These are phyloP conservation scores for Salvia miltiorrhiza DNA, from an alignment of 257 asterid species.

Conservation along the genomic window DNA sequence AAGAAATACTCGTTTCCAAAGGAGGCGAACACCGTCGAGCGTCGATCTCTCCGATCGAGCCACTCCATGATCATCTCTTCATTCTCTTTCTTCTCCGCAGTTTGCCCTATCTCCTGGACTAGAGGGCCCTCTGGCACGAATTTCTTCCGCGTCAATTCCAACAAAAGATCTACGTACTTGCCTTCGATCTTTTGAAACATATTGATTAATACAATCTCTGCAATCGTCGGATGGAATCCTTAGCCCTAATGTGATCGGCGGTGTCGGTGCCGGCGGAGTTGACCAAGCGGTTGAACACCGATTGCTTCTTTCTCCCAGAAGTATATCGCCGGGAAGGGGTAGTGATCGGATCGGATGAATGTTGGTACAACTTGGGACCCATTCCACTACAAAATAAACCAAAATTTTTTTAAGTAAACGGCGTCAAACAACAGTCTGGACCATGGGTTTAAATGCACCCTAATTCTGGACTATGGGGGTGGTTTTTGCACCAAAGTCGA, in stretches of 20 bases:
- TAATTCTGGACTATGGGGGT: no score
- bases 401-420: no score
- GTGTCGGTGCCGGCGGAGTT: not conserved
- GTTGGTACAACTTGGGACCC: no score
- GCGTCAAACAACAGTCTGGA: no score
- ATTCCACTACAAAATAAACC: no score
- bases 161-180: slow-evolving; percentile 42
- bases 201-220: slow-evolving; percentile 40
- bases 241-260: slow-evolving; percentile 22
- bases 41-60: slow-evolving; percentile 37
- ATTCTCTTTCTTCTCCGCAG: not conserved
- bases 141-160: slow-evolving; percentile 25
- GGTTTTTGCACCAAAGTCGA: no score
- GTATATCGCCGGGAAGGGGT: slow-evolving; percentile 45
- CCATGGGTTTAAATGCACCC: no score
- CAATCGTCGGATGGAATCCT: slow-evolving; percentile 29
- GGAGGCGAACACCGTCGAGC: slow-evolving; percentile 52
- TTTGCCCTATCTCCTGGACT: slow-evolving; percentile 19
- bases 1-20: slow-evolving; percentile 66
- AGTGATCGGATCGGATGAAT: no score
- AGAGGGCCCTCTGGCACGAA: slow-evolving; percentile 53
- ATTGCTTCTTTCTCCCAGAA: slow-evolving; percentile 26
- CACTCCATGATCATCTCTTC: slow-evolving; percentile 33
- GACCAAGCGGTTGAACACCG: not conserved
- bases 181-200: slow-evolving; percentile 50